A percentile compares a stretch with the other conserved stretches of the same genome.
Evolutionary conservation across 768 basidiomycete species (phyloP).

Genomic region (Calocybe gangraenosa): DNA sequence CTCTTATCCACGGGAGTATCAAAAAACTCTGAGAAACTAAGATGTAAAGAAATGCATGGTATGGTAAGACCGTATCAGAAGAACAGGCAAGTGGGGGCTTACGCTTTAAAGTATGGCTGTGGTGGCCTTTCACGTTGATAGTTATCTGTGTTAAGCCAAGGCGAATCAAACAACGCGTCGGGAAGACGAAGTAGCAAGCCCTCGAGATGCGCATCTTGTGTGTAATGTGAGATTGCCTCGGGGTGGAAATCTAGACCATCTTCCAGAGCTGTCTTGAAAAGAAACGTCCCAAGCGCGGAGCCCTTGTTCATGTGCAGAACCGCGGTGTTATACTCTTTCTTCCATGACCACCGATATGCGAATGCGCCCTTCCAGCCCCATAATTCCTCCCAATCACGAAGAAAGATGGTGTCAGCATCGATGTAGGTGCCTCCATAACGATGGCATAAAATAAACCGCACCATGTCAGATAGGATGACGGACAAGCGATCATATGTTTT

Average conservation of each 20-base stretch:
- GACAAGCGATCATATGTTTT: conserved; percentile 84
- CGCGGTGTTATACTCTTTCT: conserved; percentile 93
- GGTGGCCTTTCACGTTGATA: conserved; percentile 90
- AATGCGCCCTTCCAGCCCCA: conserved; percentile 96
- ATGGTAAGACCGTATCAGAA: neutral
- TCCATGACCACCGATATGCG: conserved; percentile 91
- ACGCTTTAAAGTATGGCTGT: conserved; percentile 91
- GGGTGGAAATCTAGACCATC: conserved; percentile 96
- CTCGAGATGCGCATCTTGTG: conserved; percentile 82
- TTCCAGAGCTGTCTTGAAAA: conserved; percentile 90
- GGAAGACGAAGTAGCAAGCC: conserved; percentile 80
- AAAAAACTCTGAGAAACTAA: conserved; percentile 84
- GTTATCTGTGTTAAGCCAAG: conserved; percentile 90
- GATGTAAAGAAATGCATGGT: conserved; percentile 3
- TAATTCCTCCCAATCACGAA: conserved; percentile 97
- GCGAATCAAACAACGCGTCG: conserved; percentile 92
- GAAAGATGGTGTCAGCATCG: conserved; percentile 90
- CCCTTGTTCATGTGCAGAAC: conserved; percentile 90
- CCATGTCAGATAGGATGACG: conserved; percentile 93
- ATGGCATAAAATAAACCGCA: conserved; percentile 91
- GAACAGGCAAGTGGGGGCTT: conserved; percentile 17
- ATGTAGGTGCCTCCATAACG: conserved; percentile 95
- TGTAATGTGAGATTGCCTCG: conserved; percentile 87
- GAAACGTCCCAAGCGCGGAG: conserved; percentile 85
- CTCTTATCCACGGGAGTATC: conserved; percentile 66